Conservation (phyloP, 148 eudicot species). For the Chenopodium formosanum region DNA sequence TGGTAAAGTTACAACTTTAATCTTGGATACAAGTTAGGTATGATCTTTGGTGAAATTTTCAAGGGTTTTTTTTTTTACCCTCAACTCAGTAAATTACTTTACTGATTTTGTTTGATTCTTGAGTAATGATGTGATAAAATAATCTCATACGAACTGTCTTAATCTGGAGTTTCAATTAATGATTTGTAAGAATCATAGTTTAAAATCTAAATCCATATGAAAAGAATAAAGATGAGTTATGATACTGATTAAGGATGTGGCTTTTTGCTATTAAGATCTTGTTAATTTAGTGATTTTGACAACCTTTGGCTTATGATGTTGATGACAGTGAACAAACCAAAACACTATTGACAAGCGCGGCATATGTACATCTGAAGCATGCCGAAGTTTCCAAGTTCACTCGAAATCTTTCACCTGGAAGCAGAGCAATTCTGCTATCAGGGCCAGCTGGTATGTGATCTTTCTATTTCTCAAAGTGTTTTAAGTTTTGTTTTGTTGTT, state of each 20-base stretch:
- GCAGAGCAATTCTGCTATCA: conserved; percentile 83
- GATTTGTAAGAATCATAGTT: neutral
- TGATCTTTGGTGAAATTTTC: neutral
- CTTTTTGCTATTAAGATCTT: neutral
- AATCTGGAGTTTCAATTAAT: neutral
- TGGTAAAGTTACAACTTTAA: neutral
- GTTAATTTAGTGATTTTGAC: neutral
- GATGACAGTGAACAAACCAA: conserved; percentile 77
- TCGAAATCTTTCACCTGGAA: conserved; percentile 84
- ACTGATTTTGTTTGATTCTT: neutral
- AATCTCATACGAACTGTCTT: neutral
- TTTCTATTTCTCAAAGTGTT: neutral
- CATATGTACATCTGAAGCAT: conserved; percentile 88
- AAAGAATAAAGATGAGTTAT: neutral
- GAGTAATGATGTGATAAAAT: neutral
- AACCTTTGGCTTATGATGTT: conserved; percentile 19
- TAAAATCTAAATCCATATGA: neutral
- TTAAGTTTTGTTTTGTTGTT: neutral
- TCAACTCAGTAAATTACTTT: neutral
- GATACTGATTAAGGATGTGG: neutral
- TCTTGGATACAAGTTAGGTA: neutral
- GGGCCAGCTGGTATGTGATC: conserved; percentile 81
- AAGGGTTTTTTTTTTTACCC: neutral
- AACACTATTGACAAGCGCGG: conserved; percentile 77
- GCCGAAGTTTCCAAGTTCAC: conserved; percentile 85